Percentiles rank a stretch among this genome's conserved stretches.
These are phyloP conservation scores for Craterostigma plantagineum DNA, from an alignment of 257 asterid species.

Conservation along the genomic window DNA sequence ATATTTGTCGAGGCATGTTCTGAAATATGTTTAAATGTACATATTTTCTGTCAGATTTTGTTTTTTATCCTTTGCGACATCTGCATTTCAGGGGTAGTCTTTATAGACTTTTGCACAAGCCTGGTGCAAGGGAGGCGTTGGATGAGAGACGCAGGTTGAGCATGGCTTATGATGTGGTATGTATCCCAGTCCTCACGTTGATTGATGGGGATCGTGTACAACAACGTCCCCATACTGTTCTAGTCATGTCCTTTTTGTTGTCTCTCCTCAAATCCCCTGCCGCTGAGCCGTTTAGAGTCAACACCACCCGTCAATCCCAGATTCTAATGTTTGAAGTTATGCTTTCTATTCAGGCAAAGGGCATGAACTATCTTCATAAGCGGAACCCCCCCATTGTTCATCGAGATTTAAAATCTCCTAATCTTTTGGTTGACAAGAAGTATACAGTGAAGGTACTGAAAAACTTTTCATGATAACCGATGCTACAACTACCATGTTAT, in stretches of 20 bases:
- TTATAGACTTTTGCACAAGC: conserved; percentile 76
- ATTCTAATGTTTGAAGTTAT: not conserved
- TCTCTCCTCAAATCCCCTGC: no score
- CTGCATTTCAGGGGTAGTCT: conserved; percentile 61
- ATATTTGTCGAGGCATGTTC: conserved; percentile 68
- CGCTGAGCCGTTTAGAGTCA: no score
- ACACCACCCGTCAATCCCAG: not conserved
- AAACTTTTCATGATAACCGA: not conserved
- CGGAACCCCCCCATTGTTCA: conserved; percentile 89
- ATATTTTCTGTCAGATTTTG: conserved; percentile 2
- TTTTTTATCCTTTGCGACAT: conserved; percentile 2
- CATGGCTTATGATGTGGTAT: conserved; percentile 98
- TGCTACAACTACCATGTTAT: no score
- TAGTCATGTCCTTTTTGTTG: no score
- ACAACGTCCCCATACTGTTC: no score
- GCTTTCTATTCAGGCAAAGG: conserved; percentile 57
- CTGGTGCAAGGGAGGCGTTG: conserved; percentile 67
- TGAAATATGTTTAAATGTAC: not conserved
- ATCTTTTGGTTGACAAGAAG: conserved; percentile 84
- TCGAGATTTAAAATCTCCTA: conserved; percentile 87
- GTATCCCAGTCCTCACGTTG: no score
- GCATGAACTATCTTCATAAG: conserved; percentile 90
- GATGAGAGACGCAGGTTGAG: conserved; percentile 75
- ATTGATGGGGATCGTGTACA: no score
- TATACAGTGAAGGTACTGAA: conserved; percentile 87